Base-by-base conservation (phyloP, 805 yeast species). In the Lachancea nothofagi region DNA sequence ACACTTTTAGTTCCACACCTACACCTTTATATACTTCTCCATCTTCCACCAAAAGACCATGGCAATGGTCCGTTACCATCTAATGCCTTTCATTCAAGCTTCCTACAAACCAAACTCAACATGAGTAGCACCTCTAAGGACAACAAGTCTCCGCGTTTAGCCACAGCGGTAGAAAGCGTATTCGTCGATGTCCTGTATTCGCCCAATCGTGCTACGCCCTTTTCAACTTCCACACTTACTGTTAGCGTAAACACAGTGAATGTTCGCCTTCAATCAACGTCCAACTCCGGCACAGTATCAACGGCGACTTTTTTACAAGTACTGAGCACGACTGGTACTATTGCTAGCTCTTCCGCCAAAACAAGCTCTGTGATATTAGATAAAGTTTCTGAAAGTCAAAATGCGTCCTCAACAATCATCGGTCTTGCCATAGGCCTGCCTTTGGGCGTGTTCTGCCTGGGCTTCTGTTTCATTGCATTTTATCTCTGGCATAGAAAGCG, bases 361-460 rank as follows among this genome's bases (percentile, higher is more conserved):
- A 12, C 32, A 5, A 7, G 32, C 7, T 13, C 33, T 19, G 27
- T 8, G n/a, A 18, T 33, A 12, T 15, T 40, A 5, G 31, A 40
- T 26, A 33, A 33, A 4, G 21, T 40, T 5, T 28, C 43, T 3
- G 29, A 18, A 4, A 30, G 26, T n/a, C 42, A 44, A 22, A 38
- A 43, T 19, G 38, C 46, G 2, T 48, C 54, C 2, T 44, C 41
- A 5, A 19, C 36, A 12, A 44, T 45, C 4, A 36, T 59, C 21
- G 64, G 57, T 1, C 37, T 59, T n/a, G 48, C 62, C 4, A 49
- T 59, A 18, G 64, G 64, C 1, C 40, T 59, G 13, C 64, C 64
- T 2, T 43, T 59, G 10, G 62, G 59, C 1, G 40, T 59, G 7
- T 53, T 57, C 35, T 45, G 49, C 29, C 38, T 55, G 6, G 54